Evolutionary conservation across 495 filamentous ascomycete species (phyloP), one percentile per base, ranked within the genome.

Genomic region (Hypoxylon trugodes): DNA sequence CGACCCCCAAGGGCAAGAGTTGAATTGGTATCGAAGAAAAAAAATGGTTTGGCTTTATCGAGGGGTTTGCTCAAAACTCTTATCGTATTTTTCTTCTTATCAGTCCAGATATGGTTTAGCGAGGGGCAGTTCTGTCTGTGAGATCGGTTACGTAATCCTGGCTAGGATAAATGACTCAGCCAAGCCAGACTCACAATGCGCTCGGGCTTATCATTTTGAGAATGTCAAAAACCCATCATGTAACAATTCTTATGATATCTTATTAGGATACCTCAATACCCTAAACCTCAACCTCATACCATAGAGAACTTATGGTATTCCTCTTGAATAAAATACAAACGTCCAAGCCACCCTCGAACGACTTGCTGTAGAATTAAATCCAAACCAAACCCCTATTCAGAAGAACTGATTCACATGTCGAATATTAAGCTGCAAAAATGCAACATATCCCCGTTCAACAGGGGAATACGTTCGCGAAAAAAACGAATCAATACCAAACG

Each of bases 71-170:
- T 45, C 24, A 21, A 13, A 61, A 47, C 38, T 61, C 58, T 61
- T 64, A 50, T 64, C 52, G 18, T 1, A 9, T 0, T 35, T 18
- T 22, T 26, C 6, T 18, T 36, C 45, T 45, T 57, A 47, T 50
- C 60, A 42, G 24, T 58, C 35, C 52, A 9, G 24, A 49, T 24
- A 36, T 12, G 30, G 52, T 19, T 32, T 57, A 56, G 60, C 35
- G 60, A 18, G 60, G 60, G 60, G 51, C 45, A 58, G 15, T 15
- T 36, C n/a, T n/a, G n/a, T n/a, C n/a, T n/a, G n/a, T n/a, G n/a
- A n/a, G n/a, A n/a, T n/a, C n/a, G n/a, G n/a, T n/a, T n/a, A n/a
- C n/a, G n/a, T n/a, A n/a, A n/a, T n/a, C n/a, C n/a, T n/a, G n/a
- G n/a, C n/a, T n/a, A n/a, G n/a, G n/a, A n/a, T n/a, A n/a, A n/a